Evolutionary conservation across 2,329 filamentous ascomycete genomes (phyloP).

Genomic region (Cladophialophora psammophila): DNA sequence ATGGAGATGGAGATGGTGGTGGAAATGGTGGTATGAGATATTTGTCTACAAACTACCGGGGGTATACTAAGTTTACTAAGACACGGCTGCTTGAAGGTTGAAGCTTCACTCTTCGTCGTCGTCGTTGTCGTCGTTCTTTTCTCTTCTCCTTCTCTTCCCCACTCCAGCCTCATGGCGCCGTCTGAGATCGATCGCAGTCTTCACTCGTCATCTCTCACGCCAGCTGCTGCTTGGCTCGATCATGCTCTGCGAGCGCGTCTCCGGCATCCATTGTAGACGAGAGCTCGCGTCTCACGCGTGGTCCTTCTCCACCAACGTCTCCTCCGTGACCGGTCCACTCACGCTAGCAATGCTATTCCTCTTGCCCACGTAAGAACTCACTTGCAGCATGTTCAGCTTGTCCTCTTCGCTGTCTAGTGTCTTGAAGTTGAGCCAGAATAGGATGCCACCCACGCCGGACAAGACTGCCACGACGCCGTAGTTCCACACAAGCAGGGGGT

Average conservation of each 20-base stretch:
- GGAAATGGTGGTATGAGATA: no score
- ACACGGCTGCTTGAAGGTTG: no score
- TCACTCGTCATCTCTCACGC: no score
- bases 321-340: constrained; percentile 1
- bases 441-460: constrained; percentile 66
- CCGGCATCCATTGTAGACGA: not conserved
- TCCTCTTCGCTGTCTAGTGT: constrained; percentile 74
- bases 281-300: not conserved
- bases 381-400: constrained; percentile 61
- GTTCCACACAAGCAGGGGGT: constrained; percentile 75
- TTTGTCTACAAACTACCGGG: no score
- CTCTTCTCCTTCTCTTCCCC: no score
- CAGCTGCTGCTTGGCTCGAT: not conserved
- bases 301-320: constrained; percentile 11
- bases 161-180: no score
- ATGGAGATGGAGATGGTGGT: no score
- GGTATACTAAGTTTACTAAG: no score
- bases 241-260: not conserved
- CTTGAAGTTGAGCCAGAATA: constrained; percentile 73
- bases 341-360: constrained; percentile 9
- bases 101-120: no score
- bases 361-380: constrained; percentile 33
- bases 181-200: no score
- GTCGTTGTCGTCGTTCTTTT: no score
- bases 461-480: constrained; percentile 70